A percentile compares a stretch with the other conserved stretches of the same genome.
phyloP scores from a whole-genome alignment of 768 basidiomycete species.

The Pleurotus pulmonarius region DNA sequence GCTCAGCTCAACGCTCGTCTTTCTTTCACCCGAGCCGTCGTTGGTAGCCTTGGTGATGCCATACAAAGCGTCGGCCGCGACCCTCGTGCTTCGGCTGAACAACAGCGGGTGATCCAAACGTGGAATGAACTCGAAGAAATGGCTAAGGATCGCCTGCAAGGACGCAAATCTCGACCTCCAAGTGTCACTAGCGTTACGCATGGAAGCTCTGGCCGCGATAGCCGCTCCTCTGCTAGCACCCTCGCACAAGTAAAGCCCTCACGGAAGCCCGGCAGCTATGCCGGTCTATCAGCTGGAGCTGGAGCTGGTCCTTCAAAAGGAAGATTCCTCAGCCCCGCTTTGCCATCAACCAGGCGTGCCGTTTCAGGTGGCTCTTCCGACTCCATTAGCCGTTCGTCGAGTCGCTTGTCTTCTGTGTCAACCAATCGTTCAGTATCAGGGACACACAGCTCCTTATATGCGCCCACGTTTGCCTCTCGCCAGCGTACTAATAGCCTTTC shows the following conservation, averaged over 20 bases:
- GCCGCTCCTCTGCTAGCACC: conserved; percentile 39
- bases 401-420: conserved; percentile 53
- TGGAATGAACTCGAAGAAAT: conserved; percentile 82
- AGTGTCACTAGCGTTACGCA: conserved; percentile 59
- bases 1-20: conserved; percentile 65
- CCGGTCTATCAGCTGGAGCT: conserved; percentile 37
- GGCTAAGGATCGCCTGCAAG: conserved; percentile 62
- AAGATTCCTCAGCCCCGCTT: conserved; percentile 44
- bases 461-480: conserved; percentile 78
- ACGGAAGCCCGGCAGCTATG: conserved; percentile 30
- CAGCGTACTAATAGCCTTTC: conserved; percentile 73
- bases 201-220: conserved; percentile 54
- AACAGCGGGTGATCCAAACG: conserved; percentile 67
- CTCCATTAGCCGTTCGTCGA: conserved; percentile 47
- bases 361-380: conserved; percentile 43
- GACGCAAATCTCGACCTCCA: conserved; percentile 58
- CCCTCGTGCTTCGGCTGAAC: conserved; percentile 55
- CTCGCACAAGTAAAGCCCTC: conserved; percentile 13
- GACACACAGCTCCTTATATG: conserved; percentile 46
- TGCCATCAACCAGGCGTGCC: conserved; percentile 41
- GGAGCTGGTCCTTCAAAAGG: conserved; percentile 26
- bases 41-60: conserved; percentile 43
- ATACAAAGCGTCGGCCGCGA: conserved; percentile 51
- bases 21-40: conserved; percentile 51
- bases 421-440: conserved; percentile 69